These are phyloP conservation scores for Fusarium pseudonygamai DNA, from an alignment of 2,329 filamentous ascomycete genomes.

Conservation along the genomic window DNA sequence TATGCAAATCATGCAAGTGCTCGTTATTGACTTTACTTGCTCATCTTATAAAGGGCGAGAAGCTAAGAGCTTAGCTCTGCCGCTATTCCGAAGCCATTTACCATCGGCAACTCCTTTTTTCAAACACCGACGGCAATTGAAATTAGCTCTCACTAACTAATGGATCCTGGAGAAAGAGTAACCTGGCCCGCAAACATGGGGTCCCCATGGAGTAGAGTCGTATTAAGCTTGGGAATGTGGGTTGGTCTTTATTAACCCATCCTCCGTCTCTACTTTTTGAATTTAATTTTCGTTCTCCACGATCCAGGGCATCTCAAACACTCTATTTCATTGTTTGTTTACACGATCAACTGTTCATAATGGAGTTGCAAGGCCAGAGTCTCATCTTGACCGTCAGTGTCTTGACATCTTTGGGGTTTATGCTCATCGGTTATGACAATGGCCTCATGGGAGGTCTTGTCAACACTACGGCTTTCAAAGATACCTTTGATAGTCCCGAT, in stretches of 20 bases:
- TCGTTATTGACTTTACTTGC: not conserved
- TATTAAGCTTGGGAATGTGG: not conserved
- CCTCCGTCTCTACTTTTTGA: not conserved
- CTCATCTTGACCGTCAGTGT: slow-evolving; percentile 55
- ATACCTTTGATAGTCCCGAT: slow-evolving; percentile 52
- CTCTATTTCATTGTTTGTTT: not conserved
- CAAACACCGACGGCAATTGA: slow-evolving; percentile 24
- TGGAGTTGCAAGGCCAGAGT: slow-evolving; percentile 45
- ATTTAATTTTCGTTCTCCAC: not conserved
- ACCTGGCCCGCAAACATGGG: slow-evolving; percentile 22
- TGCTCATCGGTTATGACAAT: slow-evolving; percentile 60
- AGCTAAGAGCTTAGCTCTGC: not conserved
- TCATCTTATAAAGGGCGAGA: slow-evolving; percentile 6
- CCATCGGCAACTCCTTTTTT: not conserved
- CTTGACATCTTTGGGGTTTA: slow-evolving; percentile 57
- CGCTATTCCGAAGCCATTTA: not conserved
- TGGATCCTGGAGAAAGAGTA: not conserved
- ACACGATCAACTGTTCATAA: not conserved
- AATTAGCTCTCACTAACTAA: not conserved
- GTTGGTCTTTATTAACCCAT: slow-evolving; percentile 18
- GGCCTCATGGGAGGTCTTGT: slow-evolving; percentile 55
- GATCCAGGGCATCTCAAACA: not conserved
- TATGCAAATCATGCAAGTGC: not conserved
- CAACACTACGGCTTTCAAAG: slow-evolving; percentile 52
- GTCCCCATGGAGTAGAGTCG: slow-evolving; percentile 13